Percentiles rank a stretch among this genome's conserved stretches.
Evolutionary conservation across 805 yeast genomes (phyloP).

Genomic region (Wickerhamomyces pijperi): DNA sequence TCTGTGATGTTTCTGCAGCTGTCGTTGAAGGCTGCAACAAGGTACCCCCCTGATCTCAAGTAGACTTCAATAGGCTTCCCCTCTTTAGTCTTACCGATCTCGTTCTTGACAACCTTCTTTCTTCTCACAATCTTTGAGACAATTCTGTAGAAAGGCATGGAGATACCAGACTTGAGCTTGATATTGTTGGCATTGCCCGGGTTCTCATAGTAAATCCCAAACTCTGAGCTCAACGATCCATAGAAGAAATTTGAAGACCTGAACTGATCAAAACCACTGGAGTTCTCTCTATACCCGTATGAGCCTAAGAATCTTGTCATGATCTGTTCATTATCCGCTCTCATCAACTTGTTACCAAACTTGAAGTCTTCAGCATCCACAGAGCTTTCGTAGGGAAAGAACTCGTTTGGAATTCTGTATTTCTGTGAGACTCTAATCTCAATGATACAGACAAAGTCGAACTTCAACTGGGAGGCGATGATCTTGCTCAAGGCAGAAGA

Average conservation of each 20-base stretch:
- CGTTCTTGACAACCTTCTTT: conserved; percentile 14
- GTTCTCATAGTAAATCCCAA: conserved; percentile 35
- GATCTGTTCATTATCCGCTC: conserved; percentile 26
- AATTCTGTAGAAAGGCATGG: conserved; percentile 40
- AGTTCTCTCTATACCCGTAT: conserved; percentile 19
- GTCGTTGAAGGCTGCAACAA: conserved; percentile 35
- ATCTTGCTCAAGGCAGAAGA: conserved; percentile 27
- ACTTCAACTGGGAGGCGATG: conserved; percentile 22
- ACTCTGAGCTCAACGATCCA: conserved; percentile 36
- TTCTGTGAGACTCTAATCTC: conserved; percentile 41
- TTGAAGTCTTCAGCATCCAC: conserved; percentile 34
- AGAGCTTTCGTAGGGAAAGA: conserved; percentile 33
- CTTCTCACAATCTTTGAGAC: conserved; percentile 33
- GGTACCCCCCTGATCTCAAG: conserved; percentile 40
- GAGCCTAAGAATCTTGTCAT: conserved; percentile 37
- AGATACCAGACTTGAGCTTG: conserved; percentile 34
- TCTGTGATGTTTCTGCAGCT: conserved; percentile 20
- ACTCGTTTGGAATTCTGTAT: conserved; percentile 28
- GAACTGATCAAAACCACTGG: conserved; percentile 20
- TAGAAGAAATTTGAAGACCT: conserved; percentile 24
- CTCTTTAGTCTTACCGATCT: conserved; percentile 3
- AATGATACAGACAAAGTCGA: conserved; percentile 36
- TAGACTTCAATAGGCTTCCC: conserved; percentile 28
- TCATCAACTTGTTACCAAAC: conserved; percentile 26
- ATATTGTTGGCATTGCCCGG: conserved; percentile 15